phyloP scores from a whole-genome alignment of 2,329 filamentous ascomycete genomes.

The Harringtonia aguacate region DNA sequence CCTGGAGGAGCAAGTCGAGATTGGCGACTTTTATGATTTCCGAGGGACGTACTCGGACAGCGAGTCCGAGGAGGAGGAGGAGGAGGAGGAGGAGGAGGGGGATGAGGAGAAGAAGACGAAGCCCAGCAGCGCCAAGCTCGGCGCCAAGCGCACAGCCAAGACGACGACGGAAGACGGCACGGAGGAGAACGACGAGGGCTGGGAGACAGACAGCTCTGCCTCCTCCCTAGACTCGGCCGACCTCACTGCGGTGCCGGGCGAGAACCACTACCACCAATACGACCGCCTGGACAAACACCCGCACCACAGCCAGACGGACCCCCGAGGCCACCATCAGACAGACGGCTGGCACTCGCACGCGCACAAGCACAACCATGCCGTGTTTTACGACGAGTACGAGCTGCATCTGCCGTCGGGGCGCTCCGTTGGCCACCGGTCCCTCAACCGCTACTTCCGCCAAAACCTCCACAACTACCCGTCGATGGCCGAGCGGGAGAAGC shows the following conservation, averaged over 20 bases:
- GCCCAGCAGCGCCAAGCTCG: slow-evolving; percentile 40
- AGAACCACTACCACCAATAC: slow-evolving; percentile 59
- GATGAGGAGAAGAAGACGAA: slow-evolving; percentile 33
- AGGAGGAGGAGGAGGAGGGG: slow-evolving; percentile 45
- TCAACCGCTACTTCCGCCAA: slow-evolving; percentile 84
- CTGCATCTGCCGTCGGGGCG: slow-evolving; percentile 85
- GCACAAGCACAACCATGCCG: slow-evolving; percentile 62
- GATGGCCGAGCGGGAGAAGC: slow-evolving; percentile 45
- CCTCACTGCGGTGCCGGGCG: slow-evolving; percentile 67
- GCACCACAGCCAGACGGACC: slow-evolving; percentile 64
- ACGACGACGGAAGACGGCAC: slow-evolving; percentile 40
- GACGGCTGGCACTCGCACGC: slow-evolving; percentile 78
- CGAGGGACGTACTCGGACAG: slow-evolving; percentile 86
- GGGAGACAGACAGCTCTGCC: slow-evolving; percentile 91
- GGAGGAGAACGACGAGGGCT: slow-evolving; percentile 59
- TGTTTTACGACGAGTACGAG: slow-evolving; percentile 88
- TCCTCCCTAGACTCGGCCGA: slow-evolving; percentile 83
- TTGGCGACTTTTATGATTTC: slow-evolving; percentile 97
- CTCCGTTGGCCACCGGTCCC: slow-evolving; percentile 78
- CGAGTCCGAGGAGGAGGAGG: slow-evolving; percentile 45
- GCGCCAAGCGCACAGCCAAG: slow-evolving; percentile 45
- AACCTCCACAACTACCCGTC: slow-evolving; percentile 81
- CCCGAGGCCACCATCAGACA: slow-evolving; percentile 60
- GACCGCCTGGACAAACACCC: slow-evolving; percentile 61
- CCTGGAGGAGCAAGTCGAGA: slow-evolving; percentile 82